Percentiles rank a stretch among this genome's conserved stretches.
phyloP scores from a whole-genome alignment of 2,329 filamentous ascomycete species.

The Hansfordia pulvinata region DNA sequence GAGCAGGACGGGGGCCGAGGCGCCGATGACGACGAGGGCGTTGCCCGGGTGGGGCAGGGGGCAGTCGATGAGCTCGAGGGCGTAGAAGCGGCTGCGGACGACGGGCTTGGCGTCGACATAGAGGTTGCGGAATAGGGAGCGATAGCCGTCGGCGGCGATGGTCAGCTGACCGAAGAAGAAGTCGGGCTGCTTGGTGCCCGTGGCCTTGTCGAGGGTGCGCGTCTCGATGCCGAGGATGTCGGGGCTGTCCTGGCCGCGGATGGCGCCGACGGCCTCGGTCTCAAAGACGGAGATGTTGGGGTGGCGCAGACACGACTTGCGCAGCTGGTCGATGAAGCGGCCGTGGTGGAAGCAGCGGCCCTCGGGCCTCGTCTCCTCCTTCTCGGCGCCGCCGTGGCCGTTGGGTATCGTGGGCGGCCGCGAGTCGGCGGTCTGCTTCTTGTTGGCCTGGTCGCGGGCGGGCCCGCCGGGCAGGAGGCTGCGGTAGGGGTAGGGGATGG shows the following conservation, averaged over 20 bases:
- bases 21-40: conserved; percentile 79
- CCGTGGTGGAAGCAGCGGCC: conserved; percentile 89
- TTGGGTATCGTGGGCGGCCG: conserved; percentile 5
- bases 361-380: conserved; percentile 37
- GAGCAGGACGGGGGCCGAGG: conserved; percentile 65
- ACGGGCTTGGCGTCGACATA: conserved; percentile 54
- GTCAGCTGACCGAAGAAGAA: conserved; percentile 83
- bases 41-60: conserved; percentile 60
- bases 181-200: conserved; percentile 45
- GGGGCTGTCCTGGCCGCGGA: conserved; percentile 53
- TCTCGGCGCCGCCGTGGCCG: conserved; percentile 7
- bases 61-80: conserved; percentile 81
- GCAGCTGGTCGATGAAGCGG: conserved; percentile 73
- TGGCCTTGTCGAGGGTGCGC: conserved; percentile 44
- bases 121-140: conserved; percentile 78
- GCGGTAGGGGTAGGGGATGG: conserved; percentile 62
- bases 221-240: conserved; percentile 77
- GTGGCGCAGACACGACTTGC: conserved; percentile 58
- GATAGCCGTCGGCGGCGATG: conserved; percentile 84
- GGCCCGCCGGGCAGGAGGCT: conserved; percentile 5
- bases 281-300: conserved; percentile 85
- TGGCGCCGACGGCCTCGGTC: conserved; percentile 66
- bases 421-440: too few relatives aligned
- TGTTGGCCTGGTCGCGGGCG: conserved; percentile 2
- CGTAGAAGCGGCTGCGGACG: conserved; percentile 82